A percentile compares a stretch with the other conserved stretches of the same genome.
These are phyloP conservation scores for Tetrahymena thermophila DNA, from an alignment of 73 alveolate species.

Conservation along the genomic window DNA sequence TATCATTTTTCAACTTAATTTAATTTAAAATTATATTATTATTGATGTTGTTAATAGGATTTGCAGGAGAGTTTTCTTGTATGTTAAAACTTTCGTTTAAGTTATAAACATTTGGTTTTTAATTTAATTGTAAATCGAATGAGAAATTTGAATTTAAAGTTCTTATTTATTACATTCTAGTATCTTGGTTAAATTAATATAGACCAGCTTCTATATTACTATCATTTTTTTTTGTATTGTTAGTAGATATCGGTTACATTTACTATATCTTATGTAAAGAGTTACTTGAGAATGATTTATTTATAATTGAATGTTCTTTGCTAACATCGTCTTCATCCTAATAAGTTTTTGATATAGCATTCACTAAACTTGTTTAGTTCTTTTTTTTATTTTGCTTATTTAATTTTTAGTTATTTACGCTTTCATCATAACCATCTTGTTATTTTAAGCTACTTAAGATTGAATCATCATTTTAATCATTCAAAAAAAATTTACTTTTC, in stretches of 20 bases:
- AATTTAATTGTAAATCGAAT: background rate
- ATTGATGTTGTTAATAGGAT: background rate
- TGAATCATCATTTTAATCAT: background rate
- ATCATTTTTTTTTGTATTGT: background rate
- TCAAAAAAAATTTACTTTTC: background rate
- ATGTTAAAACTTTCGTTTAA: background rate
- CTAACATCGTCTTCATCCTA: background rate
- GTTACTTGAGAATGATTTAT: background rate
- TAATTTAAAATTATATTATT: background rate
- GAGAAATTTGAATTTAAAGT: background rate
- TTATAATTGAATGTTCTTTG: background rate
- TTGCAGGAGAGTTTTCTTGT: background rate
- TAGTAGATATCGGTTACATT: background rate
- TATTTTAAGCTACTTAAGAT: background rate
- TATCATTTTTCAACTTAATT: background rate
- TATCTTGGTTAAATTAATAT: background rate
- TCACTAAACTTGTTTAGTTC: background rate
- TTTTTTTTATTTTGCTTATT: no score
- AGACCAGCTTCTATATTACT: background rate
- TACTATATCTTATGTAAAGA: background rate
- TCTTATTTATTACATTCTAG: background rate
- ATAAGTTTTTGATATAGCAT: background rate
- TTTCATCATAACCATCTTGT: background rate
- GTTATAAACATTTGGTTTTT: background rate
- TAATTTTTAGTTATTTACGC: no score